Percentiles rank a stretch among this genome's conserved stretches.
phyloP scores from a whole-genome alignment of 345 rosid genomes.

The Firmiana major region DNA sequence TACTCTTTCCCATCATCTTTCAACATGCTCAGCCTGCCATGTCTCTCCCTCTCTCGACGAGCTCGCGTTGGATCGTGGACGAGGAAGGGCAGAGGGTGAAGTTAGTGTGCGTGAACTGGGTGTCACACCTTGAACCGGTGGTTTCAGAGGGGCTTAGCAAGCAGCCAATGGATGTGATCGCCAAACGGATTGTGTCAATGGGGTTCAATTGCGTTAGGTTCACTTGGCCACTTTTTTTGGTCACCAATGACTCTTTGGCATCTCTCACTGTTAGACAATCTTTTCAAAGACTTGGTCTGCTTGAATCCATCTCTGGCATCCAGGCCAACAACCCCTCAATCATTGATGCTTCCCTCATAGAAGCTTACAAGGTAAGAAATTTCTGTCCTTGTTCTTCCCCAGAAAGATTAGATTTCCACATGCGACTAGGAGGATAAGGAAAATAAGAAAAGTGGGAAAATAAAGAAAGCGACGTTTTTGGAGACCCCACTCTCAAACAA shows the following conservation, averaged over 20 bases:
- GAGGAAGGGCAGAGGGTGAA: conserved; percentile 38
- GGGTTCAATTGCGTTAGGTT: conserved; percentile 77
- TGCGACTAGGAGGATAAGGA: background rate
- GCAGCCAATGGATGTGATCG: conserved; percentile 47
- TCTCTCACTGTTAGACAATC: conserved; percentile 64
- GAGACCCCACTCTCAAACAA: background rate
- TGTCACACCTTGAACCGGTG: conserved; percentile 55
- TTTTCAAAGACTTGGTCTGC: conserved; percentile 51
- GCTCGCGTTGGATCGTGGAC: conserved; percentile 16
- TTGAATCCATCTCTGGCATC: conserved; percentile 60
- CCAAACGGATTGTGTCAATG: conserved; percentile 33
- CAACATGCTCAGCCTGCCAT: conserved; percentile 18
- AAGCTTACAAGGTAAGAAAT: conserved; percentile 68
- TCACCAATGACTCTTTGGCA: conserved; percentile 51
- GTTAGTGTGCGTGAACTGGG: conserved; percentile 56
- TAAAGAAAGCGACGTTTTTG: background rate
- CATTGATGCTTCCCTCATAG: conserved; percentile 64
- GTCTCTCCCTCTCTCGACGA: conserved; percentile 13
- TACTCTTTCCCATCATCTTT: conserved; percentile 32
- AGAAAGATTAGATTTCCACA: background rate
- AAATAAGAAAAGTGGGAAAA: background rate
- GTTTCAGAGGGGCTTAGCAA: conserved; percentile 86
- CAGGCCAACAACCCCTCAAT: conserved; percentile 78
- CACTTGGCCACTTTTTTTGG: conserved; percentile 50
- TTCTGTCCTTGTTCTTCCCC: background rate